Base-by-base conservation (phyloP, 1,284 basidiomycete genomes). In the Pseudozyma sp. region DNA sequence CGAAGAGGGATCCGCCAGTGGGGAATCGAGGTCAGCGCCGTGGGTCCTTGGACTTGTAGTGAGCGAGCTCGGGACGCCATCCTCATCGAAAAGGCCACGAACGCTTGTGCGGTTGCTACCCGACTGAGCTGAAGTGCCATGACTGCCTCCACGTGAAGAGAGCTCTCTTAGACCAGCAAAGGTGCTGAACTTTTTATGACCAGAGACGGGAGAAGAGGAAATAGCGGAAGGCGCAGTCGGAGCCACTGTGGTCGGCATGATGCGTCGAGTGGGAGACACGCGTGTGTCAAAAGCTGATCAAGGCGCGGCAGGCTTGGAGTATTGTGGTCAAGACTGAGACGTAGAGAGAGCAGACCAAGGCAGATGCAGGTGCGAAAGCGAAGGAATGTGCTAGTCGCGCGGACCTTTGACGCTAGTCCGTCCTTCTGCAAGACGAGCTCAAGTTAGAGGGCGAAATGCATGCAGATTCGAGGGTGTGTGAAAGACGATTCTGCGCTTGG, bases 1-100 rank as follows among this genome's bases (percentile, higher is more conserved):
- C 11, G 55, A 36, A 10, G 65, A 25, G 31, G 54, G 47, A n/a
- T 62, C 80, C 54, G 89, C 81, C 8, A 88, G 87, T 5, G 87
- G 87, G 36, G 75, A 82, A 42, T 86, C 87, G 45, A 88, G 83
- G 76, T 89, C 89, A 4, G 43, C 63, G 43, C 70, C 70, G 2
- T 14, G 34, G 25, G 42, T 13, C 14, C 34, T 55, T 5, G 63
- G 59, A 38, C 68, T 70, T 19, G 54, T 53, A 13, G 43, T 62
- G 59, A 58, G 50, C 18, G 60, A 65, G 38, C 36, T 44, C 8
- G 56, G 45, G n/a, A 50, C 38, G 47, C 61, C 66, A 35, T 69
- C 58, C 13, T 66, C 55, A 45, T 70, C 77, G 54, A 79, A 76
- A 31, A 78, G 57, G 31, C 77, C 77, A 45, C 78, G 74, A 11